phyloP scores from a whole-genome alignment of 2,329 filamentous ascomycete species.

The Lojkania enalia region DNA sequence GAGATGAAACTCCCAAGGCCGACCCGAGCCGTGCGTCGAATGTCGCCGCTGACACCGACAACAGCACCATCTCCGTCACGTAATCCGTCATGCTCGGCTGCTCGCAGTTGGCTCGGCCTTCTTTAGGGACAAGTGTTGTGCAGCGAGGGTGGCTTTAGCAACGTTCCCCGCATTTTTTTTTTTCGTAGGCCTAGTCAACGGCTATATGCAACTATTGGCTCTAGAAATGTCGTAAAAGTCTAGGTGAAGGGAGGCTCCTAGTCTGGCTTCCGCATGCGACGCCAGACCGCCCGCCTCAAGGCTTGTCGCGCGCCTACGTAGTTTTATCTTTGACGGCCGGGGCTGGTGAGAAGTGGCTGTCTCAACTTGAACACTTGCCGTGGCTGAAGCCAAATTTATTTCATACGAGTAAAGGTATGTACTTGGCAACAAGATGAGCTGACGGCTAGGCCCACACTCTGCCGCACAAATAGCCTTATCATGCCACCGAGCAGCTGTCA shows the following conservation, averaged over 20 bases:
- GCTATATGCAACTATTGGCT: conserved; percentile 25
- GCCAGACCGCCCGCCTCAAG: background rate
- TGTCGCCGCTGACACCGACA: conserved; percentile 14
- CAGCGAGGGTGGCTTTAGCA: conserved; percentile 18
- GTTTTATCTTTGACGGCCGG: background rate
- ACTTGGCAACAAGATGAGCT: conserved; percentile 7
- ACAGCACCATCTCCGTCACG: conserved; percentile 13
- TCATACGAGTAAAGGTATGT: background rate
- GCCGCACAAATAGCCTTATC: conserved; percentile 2
- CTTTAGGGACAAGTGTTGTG: conserved; percentile 4
- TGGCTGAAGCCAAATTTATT: conserved; percentile 15
- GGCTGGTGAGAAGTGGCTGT: conserved; percentile 10
- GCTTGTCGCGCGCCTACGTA: background rate
- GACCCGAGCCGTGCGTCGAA: conserved; percentile 14
- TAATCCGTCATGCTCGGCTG: conserved; percentile 8
- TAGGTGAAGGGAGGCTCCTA: background rate
- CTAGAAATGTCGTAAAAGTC: conserved; percentile 11
- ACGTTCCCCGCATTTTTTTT: conserved; percentile 36
- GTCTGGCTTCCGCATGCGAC: background rate
- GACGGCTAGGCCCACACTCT: conserved; percentile 5
- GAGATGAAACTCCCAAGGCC: conserved; percentile 18
- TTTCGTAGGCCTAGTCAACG: conserved; percentile 13
- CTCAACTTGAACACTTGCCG: conserved; percentile 10
- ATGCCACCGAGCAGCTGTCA: too few species aligned
- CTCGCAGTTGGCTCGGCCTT: conserved; percentile 3